Base-by-base conservation (phyloP, 495 filamentous ascomycete species). In the Ramalina intermedia region DNA sequence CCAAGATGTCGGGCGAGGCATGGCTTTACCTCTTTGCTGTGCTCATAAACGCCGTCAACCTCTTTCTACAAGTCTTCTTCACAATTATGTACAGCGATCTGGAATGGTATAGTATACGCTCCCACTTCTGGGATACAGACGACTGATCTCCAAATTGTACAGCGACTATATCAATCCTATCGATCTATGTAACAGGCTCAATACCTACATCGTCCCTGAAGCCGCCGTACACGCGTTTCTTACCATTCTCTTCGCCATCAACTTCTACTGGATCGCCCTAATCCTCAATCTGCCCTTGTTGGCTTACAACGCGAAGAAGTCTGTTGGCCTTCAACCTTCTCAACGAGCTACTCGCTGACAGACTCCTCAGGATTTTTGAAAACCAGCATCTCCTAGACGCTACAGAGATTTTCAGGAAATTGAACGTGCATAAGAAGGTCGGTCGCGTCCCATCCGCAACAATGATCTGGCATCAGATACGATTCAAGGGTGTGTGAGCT, bases 101-200 rank as follows among this genome's bases (percentile, higher is more conserved):
- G 54, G 89, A 96, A 80, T 96, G 89, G 87, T 94, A 72, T 56
- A 84, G 17, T 26, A 24, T 20, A n/a, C 42, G 26, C 37, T 42
- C 21, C n/a, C 50, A 40, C 26, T 50, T 48, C 36, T 41, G 35
- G 49, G 23, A 11, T n/a, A 36, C 36, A 14, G 12, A 17, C 23
- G 41, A 60, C 60, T 57, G 62, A 57, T 52, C 18, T 24, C n/a
- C 48, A 41, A 42, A 52, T 29, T 47, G 17, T 45, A 33, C 58
- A 94, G 90, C 71, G 93, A 99, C 71, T 99, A 99, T 71, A 96
- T 99, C 73, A 99, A 99, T 72, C 93, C 93, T 14, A 96, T 96
- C 74, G 93, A 99, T 63, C 89, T 99, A 55, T 99, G 93, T 83
- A 99, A 99, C 81, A 85, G 93, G 57, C 85, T 99, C 55, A 99